A percentile compares a stretch with the other conserved stretches of the same genome.
These are phyloP conservation scores for Fusarium xylarioides DNA, from an alignment of 2,329 filamentous ascomycete genomes.

Conservation along the genomic window DNA sequence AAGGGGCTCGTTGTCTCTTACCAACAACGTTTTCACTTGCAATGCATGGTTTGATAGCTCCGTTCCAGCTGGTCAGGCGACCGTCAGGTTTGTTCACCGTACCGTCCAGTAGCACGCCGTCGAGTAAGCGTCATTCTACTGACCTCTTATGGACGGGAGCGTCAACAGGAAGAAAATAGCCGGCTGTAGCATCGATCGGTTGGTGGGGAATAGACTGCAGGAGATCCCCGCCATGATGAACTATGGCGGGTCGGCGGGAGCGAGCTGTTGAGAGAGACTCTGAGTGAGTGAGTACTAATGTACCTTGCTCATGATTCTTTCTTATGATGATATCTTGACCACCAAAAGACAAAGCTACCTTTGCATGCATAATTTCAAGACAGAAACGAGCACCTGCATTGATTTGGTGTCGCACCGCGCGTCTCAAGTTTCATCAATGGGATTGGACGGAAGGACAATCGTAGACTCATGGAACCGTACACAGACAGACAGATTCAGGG, in stretches of 20 bases:
- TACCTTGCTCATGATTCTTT: not conserved
- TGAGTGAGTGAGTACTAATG: not conserved
- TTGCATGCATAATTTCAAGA: not conserved
- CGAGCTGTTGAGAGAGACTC: constrained; percentile 9
- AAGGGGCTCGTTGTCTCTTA: not conserved
- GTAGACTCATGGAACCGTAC: constrained; percentile 11
- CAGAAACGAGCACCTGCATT: constrained; percentile 2
- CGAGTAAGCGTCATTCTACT: constrained; percentile 45
- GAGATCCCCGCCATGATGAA: constrained; percentile 36
- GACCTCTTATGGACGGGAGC: constrained; percentile 37
- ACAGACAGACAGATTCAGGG: not conserved
- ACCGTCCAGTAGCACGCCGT: constrained; percentile 38
- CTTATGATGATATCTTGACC: not conserved
- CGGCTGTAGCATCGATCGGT: constrained; percentile 30
- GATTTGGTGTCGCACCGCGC: not conserved
- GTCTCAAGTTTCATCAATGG: constrained; percentile 16
- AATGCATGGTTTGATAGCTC: constrained; percentile 21
- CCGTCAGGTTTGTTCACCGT: constrained; percentile 22
- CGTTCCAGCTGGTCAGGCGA: constrained; percentile 33
- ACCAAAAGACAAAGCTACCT: not conserved
- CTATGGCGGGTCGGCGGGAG: constrained; percentile 17
- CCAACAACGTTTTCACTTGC: constrained; percentile 12
- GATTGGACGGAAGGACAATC: not conserved
- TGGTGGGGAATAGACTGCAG: constrained; percentile 38
- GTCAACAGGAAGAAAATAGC: constrained; percentile 22